Percentiles rank a stretch among this genome's conserved stretches.
These are phyloP conservation scores for Petunia secreta DNA, from an alignment of 257 asterid genomes.

Conservation along the genomic window DNA sequence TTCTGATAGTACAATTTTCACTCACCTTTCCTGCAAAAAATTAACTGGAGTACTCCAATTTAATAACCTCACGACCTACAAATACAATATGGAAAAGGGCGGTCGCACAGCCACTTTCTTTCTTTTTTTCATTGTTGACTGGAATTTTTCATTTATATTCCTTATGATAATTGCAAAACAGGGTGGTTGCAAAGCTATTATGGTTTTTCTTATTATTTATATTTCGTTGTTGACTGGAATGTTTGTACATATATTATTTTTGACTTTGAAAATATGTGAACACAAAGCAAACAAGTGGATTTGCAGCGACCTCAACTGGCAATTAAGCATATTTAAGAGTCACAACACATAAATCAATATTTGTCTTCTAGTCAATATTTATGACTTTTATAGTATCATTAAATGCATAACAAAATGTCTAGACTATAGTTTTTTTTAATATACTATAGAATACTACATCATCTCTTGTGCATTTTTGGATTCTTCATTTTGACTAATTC, in stretches of 20 bases:
- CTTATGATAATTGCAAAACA: background rate
- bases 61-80: background rate
- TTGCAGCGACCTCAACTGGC: background rate
- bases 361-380: background rate
- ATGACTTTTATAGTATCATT: background rate
- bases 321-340: background rate
- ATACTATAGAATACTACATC: background rate
- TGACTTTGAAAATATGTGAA: background rate
- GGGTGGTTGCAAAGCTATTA: background rate
- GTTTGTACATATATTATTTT: background rate
- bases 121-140: background rate
- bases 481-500: background rate
- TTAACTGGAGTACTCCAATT: too few relatives aligned
- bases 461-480: background rate
- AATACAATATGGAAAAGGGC: background rate
- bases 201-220: too few relatives aligned
- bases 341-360: constrained; percentile 2
- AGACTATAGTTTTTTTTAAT: background rate
- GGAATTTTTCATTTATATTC: background rate
- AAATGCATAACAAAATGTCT: background rate
- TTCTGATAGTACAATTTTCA: too few relatives aligned
- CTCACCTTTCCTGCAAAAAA: too few relatives aligned
- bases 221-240: background rate
- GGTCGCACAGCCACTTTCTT: background rate
- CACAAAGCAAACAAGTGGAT: background rate